Conservation (phyloP, 345 rosid species). For the Sisymbrium altissimum region DNA sequence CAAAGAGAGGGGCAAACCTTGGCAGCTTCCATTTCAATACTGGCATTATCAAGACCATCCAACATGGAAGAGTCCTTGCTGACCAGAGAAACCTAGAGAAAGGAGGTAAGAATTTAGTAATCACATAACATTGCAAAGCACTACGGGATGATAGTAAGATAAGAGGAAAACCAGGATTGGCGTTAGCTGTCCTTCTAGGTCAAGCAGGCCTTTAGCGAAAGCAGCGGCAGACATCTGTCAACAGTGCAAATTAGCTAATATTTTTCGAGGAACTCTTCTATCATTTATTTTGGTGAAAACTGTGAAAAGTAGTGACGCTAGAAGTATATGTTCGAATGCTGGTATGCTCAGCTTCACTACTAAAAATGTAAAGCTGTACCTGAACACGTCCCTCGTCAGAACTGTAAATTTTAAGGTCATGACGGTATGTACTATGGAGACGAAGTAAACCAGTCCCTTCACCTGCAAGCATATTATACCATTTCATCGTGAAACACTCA, state of each 20-base stretch:
- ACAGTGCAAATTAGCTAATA: constrained; percentile 7
- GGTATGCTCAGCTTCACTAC: neutral
- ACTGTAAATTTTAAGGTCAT: constrained; percentile 98
- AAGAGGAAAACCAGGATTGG: constrained; percentile 79
- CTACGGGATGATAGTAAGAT: constrained; percentile 6
- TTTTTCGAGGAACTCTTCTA: neutral
- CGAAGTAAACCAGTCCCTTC: constrained; percentile 99
- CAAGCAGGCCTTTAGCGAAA: constrained; percentile 99
- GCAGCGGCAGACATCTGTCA: constrained; percentile 99
- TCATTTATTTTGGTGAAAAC: neutral
- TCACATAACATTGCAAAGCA: constrained; percentile 1
- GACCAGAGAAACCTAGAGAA: constrained; percentile 91
- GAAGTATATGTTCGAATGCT: neutral
- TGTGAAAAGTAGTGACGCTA: neutral
- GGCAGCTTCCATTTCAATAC: constrained; percentile 93
- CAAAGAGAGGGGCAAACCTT: constrained; percentile 56
- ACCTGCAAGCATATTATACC: constrained; percentile 44
- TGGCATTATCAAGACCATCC: constrained; percentile 98
- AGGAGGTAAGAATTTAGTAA: constrained; percentile 11
- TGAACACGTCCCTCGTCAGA: constrained; percentile 99
- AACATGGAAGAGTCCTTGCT: constrained; percentile 99
- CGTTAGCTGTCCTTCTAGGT: constrained; percentile 96
- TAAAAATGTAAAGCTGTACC: constrained; percentile 41
- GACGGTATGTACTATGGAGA: constrained; percentile 97
- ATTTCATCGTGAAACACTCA: constrained; percentile 2